Percentiles rank a stretch among this genome's conserved stretches.
These are phyloP conservation scores for Pythium diclinum DNA, from an alignment of 352 stramenopile species.

Conservation along the genomic window DNA sequence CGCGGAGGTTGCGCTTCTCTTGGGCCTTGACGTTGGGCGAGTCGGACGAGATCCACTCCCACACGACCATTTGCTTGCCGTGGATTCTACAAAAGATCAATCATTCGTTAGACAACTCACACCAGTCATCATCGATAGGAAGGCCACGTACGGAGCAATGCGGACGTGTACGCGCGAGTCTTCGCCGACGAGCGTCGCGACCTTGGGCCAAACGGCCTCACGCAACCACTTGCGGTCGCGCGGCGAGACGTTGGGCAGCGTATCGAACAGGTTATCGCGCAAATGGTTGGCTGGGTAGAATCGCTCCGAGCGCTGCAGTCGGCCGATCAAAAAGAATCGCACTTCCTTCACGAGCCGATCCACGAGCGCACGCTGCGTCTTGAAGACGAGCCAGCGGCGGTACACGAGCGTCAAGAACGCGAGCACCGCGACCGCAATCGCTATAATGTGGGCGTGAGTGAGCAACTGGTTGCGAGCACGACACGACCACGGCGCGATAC, in stretches of 20 bases:
- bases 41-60: conserved; percentile 57
- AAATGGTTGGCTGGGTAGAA: conserved; percentile 58
- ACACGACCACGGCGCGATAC: conserved; percentile 49
- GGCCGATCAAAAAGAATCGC: conserved; percentile 54
- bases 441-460: conserved; percentile 40
- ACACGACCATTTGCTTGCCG: conserved; percentile 48
- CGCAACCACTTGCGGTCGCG: conserved; percentile 52
- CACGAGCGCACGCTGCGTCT: conserved; percentile 44
- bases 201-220: conserved; percentile 55
- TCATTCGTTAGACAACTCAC: not conserved
- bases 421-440: conserved; percentile 25
- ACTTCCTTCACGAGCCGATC: conserved; percentile 71
- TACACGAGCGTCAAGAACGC: conserved; percentile 32
- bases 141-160: conserved; percentile 40
- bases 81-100: conserved; percentile 20
- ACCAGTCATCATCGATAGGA: not conserved
- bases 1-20: conserved; percentile 12
- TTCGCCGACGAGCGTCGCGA: conserved; percentile 46
- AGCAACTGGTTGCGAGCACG: conserved; percentile 50
- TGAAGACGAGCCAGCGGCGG: conserved; percentile 37
- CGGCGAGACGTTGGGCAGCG: conserved; percentile 27
- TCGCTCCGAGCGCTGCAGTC: conserved; percentile 33
- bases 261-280: conserved; percentile 60
- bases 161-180: conserved; percentile 49
- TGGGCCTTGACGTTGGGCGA: conserved; percentile 31